Evolutionary conservation across 2,329 filamentous ascomycete species (phyloP).

Genomic region (Arachnomyces sp.): DNA sequence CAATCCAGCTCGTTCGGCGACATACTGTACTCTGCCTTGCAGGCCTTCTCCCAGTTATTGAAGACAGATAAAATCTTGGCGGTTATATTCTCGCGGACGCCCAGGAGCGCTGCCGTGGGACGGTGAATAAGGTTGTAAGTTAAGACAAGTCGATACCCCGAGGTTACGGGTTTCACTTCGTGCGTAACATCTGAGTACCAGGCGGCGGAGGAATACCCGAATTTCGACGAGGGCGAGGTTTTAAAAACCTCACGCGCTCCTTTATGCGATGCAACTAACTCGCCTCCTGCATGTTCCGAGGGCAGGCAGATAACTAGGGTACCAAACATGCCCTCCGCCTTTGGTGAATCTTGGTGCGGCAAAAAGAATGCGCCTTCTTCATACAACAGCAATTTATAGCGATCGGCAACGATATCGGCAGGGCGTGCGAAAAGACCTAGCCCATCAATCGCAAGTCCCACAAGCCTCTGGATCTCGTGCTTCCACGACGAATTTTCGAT

Average conservation of each 20-base stretch:
- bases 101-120: conserved; percentile 1
- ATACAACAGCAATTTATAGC: conserved; percentile 46
- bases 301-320: conserved; percentile 45
- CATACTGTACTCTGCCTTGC: background rate
- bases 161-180: conserved; percentile 42
- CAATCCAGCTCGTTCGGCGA: background rate
- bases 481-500: conserved; percentile 31
- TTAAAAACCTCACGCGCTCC: conserved; percentile 25
- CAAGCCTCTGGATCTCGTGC: conserved; percentile 8
- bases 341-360: conserved; percentile 42
- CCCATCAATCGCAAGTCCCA: conserved; percentile 8
- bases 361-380: conserved; percentile 46
- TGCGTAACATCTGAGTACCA: conserved; percentile 50
- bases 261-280: conserved; percentile 36
- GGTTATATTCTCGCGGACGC: background rate
- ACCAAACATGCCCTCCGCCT: conserved; percentile 43
- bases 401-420: conserved; percentile 24
- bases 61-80: conserved; percentile 2
- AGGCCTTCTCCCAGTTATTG: conserved; percentile 5
- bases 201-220: conserved; percentile 15
- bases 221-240: conserved; percentile 23
- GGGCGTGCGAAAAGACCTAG: conserved; percentile 20
- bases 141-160: conserved; percentile 45
- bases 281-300: conserved; percentile 42
- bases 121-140: conserved; percentile 46